Base-by-base conservation (phyloP, 495 filamentous ascomycete genomes). In the Rostrohypoxylon terebratum region DNA sequence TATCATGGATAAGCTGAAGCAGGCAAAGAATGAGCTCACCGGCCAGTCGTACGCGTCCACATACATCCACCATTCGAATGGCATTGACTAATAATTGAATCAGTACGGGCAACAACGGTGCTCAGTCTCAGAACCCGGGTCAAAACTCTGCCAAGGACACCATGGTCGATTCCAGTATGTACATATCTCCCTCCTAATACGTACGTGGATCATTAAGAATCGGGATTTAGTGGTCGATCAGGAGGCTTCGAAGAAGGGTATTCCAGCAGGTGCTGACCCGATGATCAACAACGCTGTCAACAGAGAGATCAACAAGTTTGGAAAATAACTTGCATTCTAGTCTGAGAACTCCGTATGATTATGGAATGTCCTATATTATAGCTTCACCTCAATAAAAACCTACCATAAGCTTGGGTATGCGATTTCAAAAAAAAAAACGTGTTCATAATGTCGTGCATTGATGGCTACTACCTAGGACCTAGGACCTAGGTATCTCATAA, bases 21-120 rank as follows among this genome's bases (percentile, higher is more conserved):
- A 78, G 47, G 55, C 77, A 28, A 74, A 77, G 68, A 48, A 77
- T 55, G 69, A 65, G 23, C 62, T 74, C 44, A 75, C 72, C 20
- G 71, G 75, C 28, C 73, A 76, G 18, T 61, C 69, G 75, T 77
- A 68, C 14, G 42, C 31, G 0, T 11, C 4, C 16, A 36, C 21
- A 45, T 44, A 23, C 18, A 7, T 23, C 1, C 38, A 23, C 0
- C 16, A n/a, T 16, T 61, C 64, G 16, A 25, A 45, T 16, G 68
- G 33, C 20, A 21, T 9, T 25, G 28, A 13, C 60, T 66, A 36
- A 66, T 45, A 18, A 28, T 25, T 10, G 4, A 13, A 63, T 61
- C 50, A 80, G 73, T 54, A 66, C 77, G 54, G 72, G 77, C 67
- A 74, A 81, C 33, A 75, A 81, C 54, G 77, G 68, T n/a, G 68